Evolutionary conservation across 2,329 filamentous ascomycete species (phyloP).

Genomic region (Hypoxylon sp.): DNA sequence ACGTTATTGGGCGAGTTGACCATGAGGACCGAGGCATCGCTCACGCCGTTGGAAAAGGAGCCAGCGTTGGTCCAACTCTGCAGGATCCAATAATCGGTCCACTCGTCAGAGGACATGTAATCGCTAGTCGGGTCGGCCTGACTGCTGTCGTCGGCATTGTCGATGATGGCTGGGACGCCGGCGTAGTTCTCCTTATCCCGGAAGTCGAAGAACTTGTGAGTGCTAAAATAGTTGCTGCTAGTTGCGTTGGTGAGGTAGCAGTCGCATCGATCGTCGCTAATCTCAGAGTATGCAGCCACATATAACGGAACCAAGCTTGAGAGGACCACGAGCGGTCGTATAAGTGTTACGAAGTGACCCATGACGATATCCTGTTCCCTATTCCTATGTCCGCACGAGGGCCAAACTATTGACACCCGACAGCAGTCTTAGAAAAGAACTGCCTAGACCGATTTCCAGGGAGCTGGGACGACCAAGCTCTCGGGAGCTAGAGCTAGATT

Average conservation of each 20-base stretch:
- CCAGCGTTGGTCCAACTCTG: constrained; percentile 50
- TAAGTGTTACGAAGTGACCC: constrained; percentile 9
- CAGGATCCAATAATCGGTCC: constrained; percentile 45
- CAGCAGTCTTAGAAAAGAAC: not conserved
- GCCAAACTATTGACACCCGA: not conserved
- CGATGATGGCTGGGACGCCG: constrained; percentile 42
- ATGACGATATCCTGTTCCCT: constrained; percentile 14
- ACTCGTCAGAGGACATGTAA: constrained; percentile 45
- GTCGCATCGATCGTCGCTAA: constrained; percentile 48
- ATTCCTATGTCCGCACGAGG: not conserved
- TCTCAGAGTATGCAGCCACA: constrained; percentile 35
- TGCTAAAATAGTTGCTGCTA: constrained; percentile 52
- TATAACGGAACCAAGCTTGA: constrained; percentile 24
- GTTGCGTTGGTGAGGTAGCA: constrained; percentile 60
- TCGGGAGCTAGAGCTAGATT: too few relatives aligned
- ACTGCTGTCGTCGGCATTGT: constrained; percentile 41
- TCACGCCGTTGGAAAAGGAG: constrained; percentile 24
- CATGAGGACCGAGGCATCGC: constrained; percentile 48
- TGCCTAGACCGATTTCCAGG: constrained; percentile 1
- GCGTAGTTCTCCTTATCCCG: constrained; percentile 52
- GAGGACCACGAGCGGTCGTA: constrained; percentile 27
- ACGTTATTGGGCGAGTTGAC: constrained; percentile 52
- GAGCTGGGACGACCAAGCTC: too few relatives aligned
- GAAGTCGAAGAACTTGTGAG: constrained; percentile 61
- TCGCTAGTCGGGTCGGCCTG: constrained; percentile 42